phyloP scores from a whole-genome alignment of 345 rosid genomes.

The Populus ilicifolia region DNA sequence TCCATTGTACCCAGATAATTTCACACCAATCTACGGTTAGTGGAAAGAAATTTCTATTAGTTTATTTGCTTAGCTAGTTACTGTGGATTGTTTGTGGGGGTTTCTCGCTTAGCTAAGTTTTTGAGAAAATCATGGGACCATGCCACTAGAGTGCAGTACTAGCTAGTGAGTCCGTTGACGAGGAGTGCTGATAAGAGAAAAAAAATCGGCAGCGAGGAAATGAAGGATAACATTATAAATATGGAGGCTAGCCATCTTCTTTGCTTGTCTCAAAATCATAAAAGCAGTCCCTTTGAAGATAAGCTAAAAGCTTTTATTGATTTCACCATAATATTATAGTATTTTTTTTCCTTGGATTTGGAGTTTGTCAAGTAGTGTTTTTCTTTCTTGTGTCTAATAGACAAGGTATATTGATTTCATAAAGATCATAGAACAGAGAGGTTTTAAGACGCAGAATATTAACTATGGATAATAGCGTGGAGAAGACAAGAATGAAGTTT shows the following conservation, averaged over 20 bases:
- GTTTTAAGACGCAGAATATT: neutral
- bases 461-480: constrained; percentile 12
- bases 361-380: neutral
- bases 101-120: neutral
- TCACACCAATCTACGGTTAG: neutral
- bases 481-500: constrained; percentile 30
- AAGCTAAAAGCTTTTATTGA: neutral
- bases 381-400: neutral
- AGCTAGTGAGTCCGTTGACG: constrained; percentile 12
- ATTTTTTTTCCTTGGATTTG: neutral
- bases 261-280: constrained; percentile 16
- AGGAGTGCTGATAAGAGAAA: neutral
- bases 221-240: constrained; percentile 22
- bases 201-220: constrained; percentile 18
- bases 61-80: neutral
- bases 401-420: neutral
- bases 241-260: constrained; percentile 5
- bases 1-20: neutral
- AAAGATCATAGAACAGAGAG: neutral
- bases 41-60: neutral
- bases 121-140: constrained; percentile 15
- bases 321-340: neutral
- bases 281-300: constrained; percentile 4
- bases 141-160: constrained; percentile 3
- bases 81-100: neutral